These are phyloP conservation scores for Lathyrus tuberosus DNA, from an alignment of 306 rosid species.

Conservation along the genomic window DNA sequence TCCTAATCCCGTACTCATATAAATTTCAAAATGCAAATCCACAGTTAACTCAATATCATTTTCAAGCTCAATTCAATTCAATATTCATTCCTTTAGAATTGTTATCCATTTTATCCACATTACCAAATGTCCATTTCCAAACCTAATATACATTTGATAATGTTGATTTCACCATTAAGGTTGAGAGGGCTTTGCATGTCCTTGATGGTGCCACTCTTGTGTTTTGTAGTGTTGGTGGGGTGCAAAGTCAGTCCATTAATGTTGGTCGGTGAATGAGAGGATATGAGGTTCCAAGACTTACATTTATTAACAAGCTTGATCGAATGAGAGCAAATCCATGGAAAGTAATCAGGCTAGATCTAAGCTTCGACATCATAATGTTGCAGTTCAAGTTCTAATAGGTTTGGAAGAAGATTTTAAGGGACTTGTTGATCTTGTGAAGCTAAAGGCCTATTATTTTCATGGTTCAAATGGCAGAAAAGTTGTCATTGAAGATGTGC, in stretches of 20 bases:
- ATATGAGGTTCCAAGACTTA: constrained; percentile 93
- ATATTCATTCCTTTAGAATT: no score
- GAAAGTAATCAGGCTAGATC: constrained; percentile 95
- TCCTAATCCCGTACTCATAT: no score
- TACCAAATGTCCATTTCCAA: no score
- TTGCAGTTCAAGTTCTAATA: constrained; percentile 93
- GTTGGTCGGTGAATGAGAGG: constrained; percentile 98
- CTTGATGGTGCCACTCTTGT: constrained; percentile 99
- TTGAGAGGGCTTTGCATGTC: constrained; percentile 96
- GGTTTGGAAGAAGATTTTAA: constrained; percentile 92
- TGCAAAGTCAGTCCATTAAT: constrained; percentile 97
- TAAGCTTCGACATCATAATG: constrained; percentile 96
- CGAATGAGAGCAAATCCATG: constrained; percentile 99
- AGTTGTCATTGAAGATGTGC: no score
- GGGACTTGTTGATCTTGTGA: constrained; percentile 95
- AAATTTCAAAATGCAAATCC: no score
- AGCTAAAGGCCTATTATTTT: constrained; percentile 81
- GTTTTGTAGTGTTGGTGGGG: constrained; percentile 98
- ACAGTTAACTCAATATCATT: no score
- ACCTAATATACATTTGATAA: no score
- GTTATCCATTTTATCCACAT: no score
- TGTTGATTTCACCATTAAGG: constrained; percentile 97
- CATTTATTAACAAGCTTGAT: constrained; percentile 95
- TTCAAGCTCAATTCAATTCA: no score
- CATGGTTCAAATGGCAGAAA: constrained; percentile 87